These are phyloP conservation scores for Monilinia polystroma DNA, from an alignment of 2,329 filamentous ascomycete genomes.

Conservation along the genomic window DNA sequence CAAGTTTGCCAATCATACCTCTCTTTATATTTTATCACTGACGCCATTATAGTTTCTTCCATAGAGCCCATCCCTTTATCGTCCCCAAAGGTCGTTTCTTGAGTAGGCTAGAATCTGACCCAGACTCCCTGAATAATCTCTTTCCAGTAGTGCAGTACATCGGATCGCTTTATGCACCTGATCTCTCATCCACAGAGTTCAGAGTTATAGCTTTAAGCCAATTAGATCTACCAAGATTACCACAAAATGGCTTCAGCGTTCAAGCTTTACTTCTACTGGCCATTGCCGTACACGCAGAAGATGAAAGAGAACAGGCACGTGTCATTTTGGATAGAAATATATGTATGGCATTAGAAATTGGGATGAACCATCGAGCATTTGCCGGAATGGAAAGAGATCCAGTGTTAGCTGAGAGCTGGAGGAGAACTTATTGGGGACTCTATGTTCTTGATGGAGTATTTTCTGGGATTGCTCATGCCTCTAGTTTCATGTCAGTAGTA, in stretches of 20 bases:
- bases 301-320: conserved; percentile 34
- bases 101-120: conserved; percentile 39
- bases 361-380: conserved; percentile 58
- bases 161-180: conserved; percentile 42
- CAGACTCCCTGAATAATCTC: conserved; percentile 39
- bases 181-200: conserved; percentile 40
- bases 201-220: conserved; percentile 35
- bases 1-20: conserved; percentile 29
- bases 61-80: conserved; percentile 42
- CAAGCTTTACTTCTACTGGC: conserved; percentile 44
- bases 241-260: conserved; percentile 40
- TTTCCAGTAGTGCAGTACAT: conserved; percentile 42
- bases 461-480: conserved; percentile 28
- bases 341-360: conserved; percentile 57
- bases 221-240: conserved; percentile 36
- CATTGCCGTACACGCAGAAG: conserved; percentile 42
- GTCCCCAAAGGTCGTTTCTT: conserved; percentile 42
- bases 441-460: conserved; percentile 38
- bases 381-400: conserved; percentile 44
- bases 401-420: conserved; percentile 44
- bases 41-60: conserved; percentile 37
- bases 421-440: conserved; percentile 46
- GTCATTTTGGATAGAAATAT: conserved; percentile 50
- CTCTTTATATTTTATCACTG: conserved; percentile 28
- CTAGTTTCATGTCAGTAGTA: conserved; percentile 33